Base-by-base conservation (phyloP, 495 filamentous ascomycete species). In the Penicillium cinerascens region DNA sequence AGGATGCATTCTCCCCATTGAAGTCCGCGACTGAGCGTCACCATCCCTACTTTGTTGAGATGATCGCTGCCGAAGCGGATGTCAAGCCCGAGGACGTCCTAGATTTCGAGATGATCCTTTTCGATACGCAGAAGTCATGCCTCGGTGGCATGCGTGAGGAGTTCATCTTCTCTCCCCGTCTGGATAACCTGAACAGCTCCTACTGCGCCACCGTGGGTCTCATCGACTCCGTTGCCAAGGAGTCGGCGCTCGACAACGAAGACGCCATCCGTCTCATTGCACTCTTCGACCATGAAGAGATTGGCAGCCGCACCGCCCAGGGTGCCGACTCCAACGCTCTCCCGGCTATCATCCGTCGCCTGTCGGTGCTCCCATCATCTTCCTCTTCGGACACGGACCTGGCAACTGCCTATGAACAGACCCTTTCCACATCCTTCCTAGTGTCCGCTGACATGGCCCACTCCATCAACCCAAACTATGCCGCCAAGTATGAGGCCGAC, bases 361-460 rank as follows among this genome's bases (percentile, higher is more conserved):
- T 99, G 18, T 93, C 89, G 6, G 84, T 90, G 21, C 75, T 97
- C 44, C 84, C 88, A 0, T 75, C 79, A 17, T 61, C 63, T 6
- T 55, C 67, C 11, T 67, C 84, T 17, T 67, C 69, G 11, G 70
- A 77, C 6, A 56, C 71, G 11, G 82, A 87, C 49, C 66, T 77
- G 13, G 64, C 81, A 7, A 96, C 92, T 10, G 91, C 92, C 27
- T 96, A 92, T 62, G 93, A 97, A 70, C 91, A 97, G 74, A 92
- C 89, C 13, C 81, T 96, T 42, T 79, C 88, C 21, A 88, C 85
- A n/a, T 96, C 89, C 2, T 96, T 99, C 77, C 81, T 99, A 37
- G 78, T 97, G 55, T 96, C 92, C 7, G 95, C 95, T 36, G 93
- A 99, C 67, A 97, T 97, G 92, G 91, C 95, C 3, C 93, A 99